These are phyloP conservation scores for Ananas comosus DNA, from an alignment of 176 grass and related monocot genomes.

Conservation along the genomic window DNA sequence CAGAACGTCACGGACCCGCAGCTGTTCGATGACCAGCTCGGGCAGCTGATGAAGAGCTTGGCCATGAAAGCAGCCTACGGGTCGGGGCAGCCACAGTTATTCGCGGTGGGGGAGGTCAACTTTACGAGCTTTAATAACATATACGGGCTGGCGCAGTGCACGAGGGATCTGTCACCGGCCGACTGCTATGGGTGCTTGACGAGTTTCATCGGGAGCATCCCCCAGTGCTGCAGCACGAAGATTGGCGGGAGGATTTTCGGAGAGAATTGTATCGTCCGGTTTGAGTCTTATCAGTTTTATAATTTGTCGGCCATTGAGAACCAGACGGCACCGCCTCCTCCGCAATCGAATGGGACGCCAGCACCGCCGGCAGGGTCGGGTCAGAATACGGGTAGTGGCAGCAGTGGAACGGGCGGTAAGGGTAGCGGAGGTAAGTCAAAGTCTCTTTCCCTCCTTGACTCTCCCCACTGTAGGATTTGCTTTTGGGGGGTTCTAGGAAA, in stretches of 20 bases:
- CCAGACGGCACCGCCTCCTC: no score
- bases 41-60: constrained; percentile 23
- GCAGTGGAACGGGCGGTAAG: no score
- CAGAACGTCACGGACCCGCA: constrained; percentile 2
- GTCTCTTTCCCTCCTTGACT: no score
- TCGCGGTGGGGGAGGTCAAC: constrained; percentile 15
- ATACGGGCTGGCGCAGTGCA: constrained; percentile 48
- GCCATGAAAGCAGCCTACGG: neutral
- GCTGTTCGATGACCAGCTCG: constrained; percentile 3
- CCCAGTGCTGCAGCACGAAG: neutral
- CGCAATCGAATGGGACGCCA: no score
- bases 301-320: no score
- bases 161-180: constrained; percentile 27
- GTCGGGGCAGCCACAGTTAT: constrained; percentile 9
- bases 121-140: neutral
- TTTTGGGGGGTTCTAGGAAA: no score
- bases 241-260: constrained; percentile 5
- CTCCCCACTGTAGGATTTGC: no score
- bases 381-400: no score
- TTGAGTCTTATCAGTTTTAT: constrained; percentile 20
- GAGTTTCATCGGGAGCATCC: neutral
- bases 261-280: constrained; percentile 22
- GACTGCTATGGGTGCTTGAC: constrained; percentile 35
- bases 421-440: no score
- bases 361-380: no score